Conservation (phyloP, 257 asterid genomes). For the Solanum rostratum region DNA sequence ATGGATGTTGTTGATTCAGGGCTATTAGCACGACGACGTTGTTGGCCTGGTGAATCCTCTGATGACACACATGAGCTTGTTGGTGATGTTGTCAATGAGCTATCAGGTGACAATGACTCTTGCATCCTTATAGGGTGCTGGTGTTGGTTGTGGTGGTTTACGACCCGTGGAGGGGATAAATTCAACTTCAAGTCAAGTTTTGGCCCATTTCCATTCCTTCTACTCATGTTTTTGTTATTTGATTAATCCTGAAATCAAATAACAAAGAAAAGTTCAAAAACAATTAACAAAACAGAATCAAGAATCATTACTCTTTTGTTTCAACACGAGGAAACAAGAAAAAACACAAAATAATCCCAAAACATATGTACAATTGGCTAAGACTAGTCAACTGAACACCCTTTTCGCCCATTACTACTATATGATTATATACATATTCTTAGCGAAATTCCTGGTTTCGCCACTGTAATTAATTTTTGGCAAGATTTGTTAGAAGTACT, state of each 20-base stretch:
- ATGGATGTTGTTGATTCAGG: constrained; percentile 27
- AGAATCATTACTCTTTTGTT: not conserved
- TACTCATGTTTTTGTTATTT: constrained; percentile 16
- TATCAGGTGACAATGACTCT: constrained; percentile 14
- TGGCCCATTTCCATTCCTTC: constrained; percentile 25
- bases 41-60: constrained; percentile 47
- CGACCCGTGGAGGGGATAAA: constrained; percentile 30
- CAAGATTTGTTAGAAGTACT: not conserved
- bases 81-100: constrained; percentile 26
- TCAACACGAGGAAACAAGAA: not conserved
- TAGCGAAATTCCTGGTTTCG: not conserved
- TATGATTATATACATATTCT: not conserved
- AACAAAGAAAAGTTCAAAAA: not conserved
- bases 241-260: not conserved
- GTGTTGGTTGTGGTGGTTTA: not conserved
- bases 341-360: not conserved
- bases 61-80: constrained; percentile 49
- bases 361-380: not conserved
- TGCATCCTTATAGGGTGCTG: not conserved
- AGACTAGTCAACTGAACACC: not conserved
- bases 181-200: constrained; percentile 38
- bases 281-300: not conserved
- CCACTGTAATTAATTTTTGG: not conserved
- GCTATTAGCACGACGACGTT: constrained; percentile 28
- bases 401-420: not conserved